A percentile compares a stretch with the other conserved stretches of the same genome.
These are phyloP conservation scores for Bipolaris bicolor DNA, from an alignment of 2,329 filamentous ascomycete species.

Conservation along the genomic window DNA sequence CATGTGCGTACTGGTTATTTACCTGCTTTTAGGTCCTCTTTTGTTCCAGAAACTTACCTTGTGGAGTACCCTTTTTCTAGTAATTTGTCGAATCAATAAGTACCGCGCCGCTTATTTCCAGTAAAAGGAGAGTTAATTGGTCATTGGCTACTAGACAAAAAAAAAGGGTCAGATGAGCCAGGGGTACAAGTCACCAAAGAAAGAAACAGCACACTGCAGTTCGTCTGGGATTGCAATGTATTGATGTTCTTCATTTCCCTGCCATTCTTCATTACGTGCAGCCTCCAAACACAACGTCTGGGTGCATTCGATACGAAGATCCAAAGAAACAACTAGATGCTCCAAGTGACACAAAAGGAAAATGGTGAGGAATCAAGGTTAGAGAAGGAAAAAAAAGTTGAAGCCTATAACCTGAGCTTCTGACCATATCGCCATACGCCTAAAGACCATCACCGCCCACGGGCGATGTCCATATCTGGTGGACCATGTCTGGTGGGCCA, in stretches of 20 bases:
- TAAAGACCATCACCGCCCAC: constrained; percentile 5
- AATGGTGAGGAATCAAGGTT: neutral
- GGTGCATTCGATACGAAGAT: constrained; percentile 8
- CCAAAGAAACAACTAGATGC: constrained; percentile 14
- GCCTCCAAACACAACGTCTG: neutral
- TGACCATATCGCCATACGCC: constrained; percentile 30
- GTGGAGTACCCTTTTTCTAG: too few relatives aligned
- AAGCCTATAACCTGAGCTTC: constrained; percentile 16
- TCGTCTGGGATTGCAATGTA: constrained; percentile 23
- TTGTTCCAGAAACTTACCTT: too few relatives aligned
- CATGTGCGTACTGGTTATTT: too few relatives aligned
- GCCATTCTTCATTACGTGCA: neutral
- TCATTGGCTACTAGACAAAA: too few relatives aligned
- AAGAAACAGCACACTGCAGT: neutral
- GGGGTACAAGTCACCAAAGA: neutral
- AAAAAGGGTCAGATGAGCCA: neutral
- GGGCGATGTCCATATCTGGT: constrained; percentile 1
- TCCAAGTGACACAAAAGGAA: constrained; percentile 14
- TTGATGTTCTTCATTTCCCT: constrained; percentile 9
- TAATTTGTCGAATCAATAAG: neutral
- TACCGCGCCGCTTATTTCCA: neutral
- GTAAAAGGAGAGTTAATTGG: too few relatives aligned
- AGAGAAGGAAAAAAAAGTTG: constrained; percentile 3
- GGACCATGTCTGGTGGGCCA: neutral
- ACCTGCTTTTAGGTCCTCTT: too few relatives aligned